Evolutionary conservation across 2,329 filamentous ascomycete genomes (phyloP), one percentile per base, ranked within the genome.

Genomic region (Lithohypha guttulata): DNA sequence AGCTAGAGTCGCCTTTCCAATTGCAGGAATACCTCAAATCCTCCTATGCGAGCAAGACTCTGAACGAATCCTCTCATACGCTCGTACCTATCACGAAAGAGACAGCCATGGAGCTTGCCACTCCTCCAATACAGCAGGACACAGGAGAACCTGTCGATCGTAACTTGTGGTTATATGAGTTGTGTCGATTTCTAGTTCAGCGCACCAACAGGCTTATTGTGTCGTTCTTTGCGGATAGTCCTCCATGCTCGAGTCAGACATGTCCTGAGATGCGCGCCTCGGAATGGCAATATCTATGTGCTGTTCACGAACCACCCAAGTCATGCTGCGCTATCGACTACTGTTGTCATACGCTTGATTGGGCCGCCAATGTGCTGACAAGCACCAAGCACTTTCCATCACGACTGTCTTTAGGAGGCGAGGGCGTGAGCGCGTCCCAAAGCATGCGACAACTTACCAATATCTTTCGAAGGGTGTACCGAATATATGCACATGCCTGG

Each of bases 201-300:
- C 87, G 95, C 63, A 89, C 85, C 59, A 98, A 98, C 65, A 78
- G 79, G 47, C 75, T 98, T 41, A 84, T 96, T 50, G 79, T 94
- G 43, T 85, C 84, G 47, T 89, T 98, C 55, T 85, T 98, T 53
- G 84, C 86, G 57, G 91, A 96, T 61, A 73, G 71, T 29, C 89
- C 89, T 5, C 81, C 89, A 2, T 98, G 91, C 65, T 94, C 85
- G 43, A 75, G 83, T 10, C 70, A 72, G 47, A 95, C 91, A 1
- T 98, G 91, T 55, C 86, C 87, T 21, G 91, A 98, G 64, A 98
- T 98, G 91, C 86, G 91, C 56, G 91, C 91, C 2, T 91, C 84
- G 20, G 89, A 98, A 66, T 98, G 91, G 91, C 91, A 98, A 64
- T 98, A 96, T 56, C 76, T 98, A 33, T 98, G 91, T 65, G 91